Base-by-base conservation (phyloP, 2,329 filamentous ascomycete genomes). In the Beauveria sp. region DNA sequence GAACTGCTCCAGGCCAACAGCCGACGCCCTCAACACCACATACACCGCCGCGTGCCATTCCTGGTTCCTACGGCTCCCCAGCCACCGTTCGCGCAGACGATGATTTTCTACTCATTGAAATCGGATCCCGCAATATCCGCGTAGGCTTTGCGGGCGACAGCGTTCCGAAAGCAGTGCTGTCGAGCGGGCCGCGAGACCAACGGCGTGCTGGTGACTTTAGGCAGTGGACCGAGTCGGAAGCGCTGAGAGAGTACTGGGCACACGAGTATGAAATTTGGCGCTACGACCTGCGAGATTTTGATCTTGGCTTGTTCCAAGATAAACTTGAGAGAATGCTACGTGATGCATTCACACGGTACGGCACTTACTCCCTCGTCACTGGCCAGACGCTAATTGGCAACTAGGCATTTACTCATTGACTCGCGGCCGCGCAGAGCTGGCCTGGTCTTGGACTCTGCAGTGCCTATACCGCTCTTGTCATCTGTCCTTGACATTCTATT, bases 121-220 rank as follows among this genome's bases (percentile, higher is more conserved):
- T 97, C 41, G 92, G 92, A 1, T 84, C 90, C 10, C 84, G 93
- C 24, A 88, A 86, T 73, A 73, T 97, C 28, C 85, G 89, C 50
- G 87, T 89, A 10, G 94, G 94, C 0, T 94, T 97, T 70, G 90
- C 92, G 6, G 92, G 92, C 56, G 92, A 96, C 72, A 83, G 86
- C 48, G 76, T 80, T 3, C 92, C 92, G 66, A 96, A 93, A 71
- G 83, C 80, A 1, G 80, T 82, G 16, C 76, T 92, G 24, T 79
- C 82, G 24, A 93, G 92, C 71, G 85, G 86, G 0, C 91, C 90
- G 0, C 88, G 92, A 64, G 82, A 89, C 69, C 86, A 89, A 69
- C 83, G 90, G 59, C 83, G 93, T 63, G 84, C 84, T 12, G 94
- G 92, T 9, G 92, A 97, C 73, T 93, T 92, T 72, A 79, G 91